Evolutionary conservation across 192 early-diverging fungal genomes (phyloP).

Genomic region (Jimgerdemannia lactiflua): DNA sequence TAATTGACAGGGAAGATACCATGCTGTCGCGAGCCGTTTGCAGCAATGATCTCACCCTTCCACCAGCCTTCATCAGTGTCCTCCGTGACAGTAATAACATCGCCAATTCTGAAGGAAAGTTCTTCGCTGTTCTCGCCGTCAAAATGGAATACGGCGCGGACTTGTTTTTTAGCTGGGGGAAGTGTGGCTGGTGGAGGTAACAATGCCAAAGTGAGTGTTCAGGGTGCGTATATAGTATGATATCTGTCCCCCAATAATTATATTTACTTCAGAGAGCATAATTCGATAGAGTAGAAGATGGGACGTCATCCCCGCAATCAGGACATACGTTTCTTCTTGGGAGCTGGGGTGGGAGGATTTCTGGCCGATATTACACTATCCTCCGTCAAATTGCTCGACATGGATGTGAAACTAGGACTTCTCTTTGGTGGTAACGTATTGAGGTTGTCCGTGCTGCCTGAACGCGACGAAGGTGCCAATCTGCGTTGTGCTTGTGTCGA

Average conservation of each 20-base stretch:
- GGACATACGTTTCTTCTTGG: not conserved
- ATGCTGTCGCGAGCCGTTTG: slow-evolving; percentile 45
- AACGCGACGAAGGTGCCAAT: not conserved
- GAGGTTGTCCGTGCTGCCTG: not conserved
- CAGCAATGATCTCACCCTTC: slow-evolving; percentile 78
- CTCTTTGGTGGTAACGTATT: not conserved
- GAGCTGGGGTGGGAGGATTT: not conserved
- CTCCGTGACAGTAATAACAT: slow-evolving; percentile 81
- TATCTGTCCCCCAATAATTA: too few species aligned
- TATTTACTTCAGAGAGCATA: too few species aligned
- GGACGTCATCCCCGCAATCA: too few species aligned
- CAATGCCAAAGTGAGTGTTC: not conserved
- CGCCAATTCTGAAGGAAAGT: slow-evolving; percentile 77
- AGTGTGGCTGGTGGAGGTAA: not conserved
- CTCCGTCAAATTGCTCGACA: not conserved
- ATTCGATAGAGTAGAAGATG: too few species aligned
- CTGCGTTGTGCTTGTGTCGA: not conserved
- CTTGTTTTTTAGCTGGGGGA: slow-evolving; percentile 47
- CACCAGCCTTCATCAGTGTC: slow-evolving; percentile 96
- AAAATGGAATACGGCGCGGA: slow-evolving; percentile 77
- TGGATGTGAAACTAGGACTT: not conserved
- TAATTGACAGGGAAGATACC: slow-evolving; percentile 98
- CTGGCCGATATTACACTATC: not conserved
- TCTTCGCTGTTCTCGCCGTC: slow-evolving; percentile 78
- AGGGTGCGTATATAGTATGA: not conserved